Percentiles rank a stretch among this genome's conserved stretches.
Evolutionary conservation across 2,329 filamentous ascomycete genomes (phyloP).

Genomic region (Ophiostoma sp.): DNA sequence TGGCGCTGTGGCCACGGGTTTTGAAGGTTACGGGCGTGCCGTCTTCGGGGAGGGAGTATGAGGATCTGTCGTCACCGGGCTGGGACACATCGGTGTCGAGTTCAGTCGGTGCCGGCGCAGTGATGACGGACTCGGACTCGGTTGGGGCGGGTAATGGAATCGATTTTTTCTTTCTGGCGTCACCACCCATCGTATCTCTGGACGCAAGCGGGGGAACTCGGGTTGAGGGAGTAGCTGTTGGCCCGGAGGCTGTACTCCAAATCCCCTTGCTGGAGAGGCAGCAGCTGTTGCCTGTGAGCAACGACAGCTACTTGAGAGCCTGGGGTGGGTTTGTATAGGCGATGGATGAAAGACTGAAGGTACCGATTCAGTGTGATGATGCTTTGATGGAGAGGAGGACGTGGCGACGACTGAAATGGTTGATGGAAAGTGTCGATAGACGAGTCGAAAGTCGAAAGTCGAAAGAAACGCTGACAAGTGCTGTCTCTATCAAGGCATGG

Average conservation of each 20-base stretch:
- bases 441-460: neutral
- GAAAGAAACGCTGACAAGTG: neutral
- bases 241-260: neutral
- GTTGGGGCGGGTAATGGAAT: conserved; percentile 72
- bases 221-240: neutral
- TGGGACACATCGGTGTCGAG: conserved; percentile 64
- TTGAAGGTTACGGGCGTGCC: conserved; percentile 88
- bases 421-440: neutral
- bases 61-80: conserved; percentile 63
- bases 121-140: conserved; percentile 55
- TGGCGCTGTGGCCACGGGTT: conserved; percentile 59
- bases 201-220: conserved; percentile 9
- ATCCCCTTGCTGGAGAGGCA: neutral
- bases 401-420: neutral
- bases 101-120: conserved; percentile 57
- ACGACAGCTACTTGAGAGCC: neutral
- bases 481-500: conserved; percentile 20
- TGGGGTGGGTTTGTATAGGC: neutral
- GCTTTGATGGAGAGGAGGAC: neutral
- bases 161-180: conserved; percentile 42
- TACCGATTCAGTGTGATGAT: neutral
- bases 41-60: conserved; percentile 78
- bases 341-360: neutral
- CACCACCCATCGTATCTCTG: conserved; percentile 35
- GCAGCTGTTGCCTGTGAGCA: conserved; percentile 3